Conservation (phyloP, 495 filamentous ascomycete genomes). For the Amniculicola lignicola region DNA sequence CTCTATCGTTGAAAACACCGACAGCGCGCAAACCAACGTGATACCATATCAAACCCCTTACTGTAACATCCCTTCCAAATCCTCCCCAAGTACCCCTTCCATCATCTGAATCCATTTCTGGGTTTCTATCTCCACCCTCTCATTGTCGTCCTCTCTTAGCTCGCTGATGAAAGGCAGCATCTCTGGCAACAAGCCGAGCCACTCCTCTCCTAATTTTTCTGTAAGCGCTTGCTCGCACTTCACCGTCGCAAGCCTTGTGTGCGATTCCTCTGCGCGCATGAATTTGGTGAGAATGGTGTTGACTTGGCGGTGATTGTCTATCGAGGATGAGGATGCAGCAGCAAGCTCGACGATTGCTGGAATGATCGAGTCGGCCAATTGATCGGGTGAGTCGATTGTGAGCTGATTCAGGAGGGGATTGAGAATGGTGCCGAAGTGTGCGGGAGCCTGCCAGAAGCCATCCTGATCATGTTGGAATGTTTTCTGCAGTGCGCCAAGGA, state of each 20-base stretch:
- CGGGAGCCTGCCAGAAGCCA: constrained; percentile 87
- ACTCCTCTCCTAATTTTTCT: constrained; percentile 79
- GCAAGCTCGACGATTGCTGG: constrained; percentile 73
- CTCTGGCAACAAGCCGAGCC: constrained; percentile 84
- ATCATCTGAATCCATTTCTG: constrained; percentile 82
- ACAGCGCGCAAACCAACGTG: too few relatives aligned
- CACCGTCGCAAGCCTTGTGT: constrained; percentile 71
- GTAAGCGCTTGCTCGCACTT: constrained; percentile 75
- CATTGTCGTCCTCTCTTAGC: constrained; percentile 92
- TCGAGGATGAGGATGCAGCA: constrained; percentile 64
- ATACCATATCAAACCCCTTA: too few relatives aligned
- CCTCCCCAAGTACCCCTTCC: constrained; percentile 82
- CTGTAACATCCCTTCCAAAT: constrained; percentile 54
- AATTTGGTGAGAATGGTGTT: constrained; percentile 71
- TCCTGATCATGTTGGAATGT: constrained; percentile 80
- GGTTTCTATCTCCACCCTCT: constrained; percentile 83
- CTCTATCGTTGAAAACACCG: neutral
- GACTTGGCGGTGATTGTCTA: constrained; percentile 84
- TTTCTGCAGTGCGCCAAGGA: constrained; percentile 65
- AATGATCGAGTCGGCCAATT: constrained; percentile 45
- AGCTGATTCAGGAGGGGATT: constrained; percentile 68
- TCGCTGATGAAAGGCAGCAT: constrained; percentile 94
- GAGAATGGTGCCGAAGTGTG: constrained; percentile 71
- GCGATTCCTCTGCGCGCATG: constrained; percentile 65
- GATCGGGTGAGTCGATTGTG: constrained; percentile 48